Conservation (phyloP, 768 basidiomycete species). For the Mycena floridula region DNA sequence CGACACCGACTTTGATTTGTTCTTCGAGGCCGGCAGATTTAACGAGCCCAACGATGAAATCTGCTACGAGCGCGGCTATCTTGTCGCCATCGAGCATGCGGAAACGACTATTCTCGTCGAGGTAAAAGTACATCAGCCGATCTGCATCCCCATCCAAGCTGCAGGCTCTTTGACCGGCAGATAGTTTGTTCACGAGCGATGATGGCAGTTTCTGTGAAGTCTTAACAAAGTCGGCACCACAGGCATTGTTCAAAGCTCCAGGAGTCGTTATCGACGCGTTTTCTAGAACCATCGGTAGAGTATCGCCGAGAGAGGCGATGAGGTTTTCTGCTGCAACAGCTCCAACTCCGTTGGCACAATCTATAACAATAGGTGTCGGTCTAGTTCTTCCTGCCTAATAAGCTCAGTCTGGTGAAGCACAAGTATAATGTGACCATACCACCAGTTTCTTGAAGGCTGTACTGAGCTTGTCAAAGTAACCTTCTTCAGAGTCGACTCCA, state of each 20-base stretch:
- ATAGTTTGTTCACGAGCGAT: slow-evolving; percentile 54
- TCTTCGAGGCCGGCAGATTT: slow-evolving; percentile 77
- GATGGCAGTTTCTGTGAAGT: slow-evolving; percentile 85
- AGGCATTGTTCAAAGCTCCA: slow-evolving; percentile 77
- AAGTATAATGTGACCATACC: slow-evolving; percentile 40
- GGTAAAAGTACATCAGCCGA: slow-evolving; percentile 91
- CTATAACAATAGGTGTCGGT: slow-evolving; percentile 64
- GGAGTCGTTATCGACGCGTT: slow-evolving; percentile 61
- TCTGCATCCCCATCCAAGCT: slow-evolving; percentile 98
- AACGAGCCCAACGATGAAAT: slow-evolving; percentile 88
- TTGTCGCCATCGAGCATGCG: slow-evolving; percentile 97
- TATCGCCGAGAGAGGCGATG: slow-evolving; percentile 48
- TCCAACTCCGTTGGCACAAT: slow-evolving; percentile 99
- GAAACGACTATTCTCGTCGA: slow-evolving; percentile 73
- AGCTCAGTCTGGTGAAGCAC: slow-evolving; percentile 4
- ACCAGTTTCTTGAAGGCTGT: slow-evolving; percentile 81
- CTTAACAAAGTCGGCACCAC: slow-evolving; percentile 97
- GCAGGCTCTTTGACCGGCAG: slow-evolving; percentile 77
- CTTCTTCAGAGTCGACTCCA: slow-evolving; percentile 75
- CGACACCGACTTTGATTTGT: slow-evolving; percentile 82
- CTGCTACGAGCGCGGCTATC: slow-evolving; percentile 89
- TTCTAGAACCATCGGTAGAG: slow-evolving; percentile 57
- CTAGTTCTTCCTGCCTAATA: slow-evolving; percentile 52
- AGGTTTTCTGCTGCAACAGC: slow-evolving; percentile 64
- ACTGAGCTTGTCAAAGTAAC: slow-evolving; percentile 80